Evolutionary conservation across 2,329 filamentous ascomycete species (phyloP).

Genomic region (Fusarium sarcochroum): DNA sequence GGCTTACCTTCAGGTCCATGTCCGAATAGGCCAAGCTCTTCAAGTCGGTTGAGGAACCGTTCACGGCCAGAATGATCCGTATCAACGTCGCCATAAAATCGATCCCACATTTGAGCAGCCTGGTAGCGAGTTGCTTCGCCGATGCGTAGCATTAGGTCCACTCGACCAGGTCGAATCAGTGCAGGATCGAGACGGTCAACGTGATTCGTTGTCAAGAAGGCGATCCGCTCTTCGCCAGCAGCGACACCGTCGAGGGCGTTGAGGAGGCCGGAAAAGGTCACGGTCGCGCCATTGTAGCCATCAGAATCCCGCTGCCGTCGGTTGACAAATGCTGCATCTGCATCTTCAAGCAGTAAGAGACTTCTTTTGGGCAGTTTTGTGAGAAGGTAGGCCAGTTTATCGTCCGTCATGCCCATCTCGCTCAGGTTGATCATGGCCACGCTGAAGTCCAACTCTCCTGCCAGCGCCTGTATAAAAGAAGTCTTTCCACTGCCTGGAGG

Average conservation of each 20-base stretch:
- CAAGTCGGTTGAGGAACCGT: constrained; percentile 79
- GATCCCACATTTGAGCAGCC: constrained; percentile 89
- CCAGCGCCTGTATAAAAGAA: constrained; percentile 95
- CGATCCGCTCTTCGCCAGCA: constrained; percentile 92
- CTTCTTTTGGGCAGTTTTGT: constrained; percentile 88
- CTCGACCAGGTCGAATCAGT: constrained; percentile 88
- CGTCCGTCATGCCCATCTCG: constrained; percentile 90
- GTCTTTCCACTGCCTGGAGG: constrained; percentile 94
- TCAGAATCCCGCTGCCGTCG: constrained; percentile 82
- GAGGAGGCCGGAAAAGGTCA: constrained; percentile 93
- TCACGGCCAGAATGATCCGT: constrained; percentile 70
- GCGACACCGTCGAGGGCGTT: constrained; percentile 93
- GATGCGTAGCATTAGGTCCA: constrained; percentile 93
- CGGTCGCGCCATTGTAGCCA: constrained; percentile 87
- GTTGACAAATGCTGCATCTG: constrained; percentile 91
- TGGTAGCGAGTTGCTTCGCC: constrained; percentile 90
- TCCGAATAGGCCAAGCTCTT: constrained; percentile 78
- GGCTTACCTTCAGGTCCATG: constrained; percentile 64
- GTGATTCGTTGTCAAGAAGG: constrained; percentile 96
- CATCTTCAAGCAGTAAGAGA: constrained; percentile 88
- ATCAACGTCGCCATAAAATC: constrained; percentile 92
- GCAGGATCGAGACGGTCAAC: constrained; percentile 91
- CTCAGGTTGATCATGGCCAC: constrained; percentile 94
- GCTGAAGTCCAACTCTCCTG: constrained; percentile 91
- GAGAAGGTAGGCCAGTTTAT: constrained; percentile 87